Base-by-base conservation (phyloP, 441 rosid genomes). In the Codiaeum variegatum region DNA sequence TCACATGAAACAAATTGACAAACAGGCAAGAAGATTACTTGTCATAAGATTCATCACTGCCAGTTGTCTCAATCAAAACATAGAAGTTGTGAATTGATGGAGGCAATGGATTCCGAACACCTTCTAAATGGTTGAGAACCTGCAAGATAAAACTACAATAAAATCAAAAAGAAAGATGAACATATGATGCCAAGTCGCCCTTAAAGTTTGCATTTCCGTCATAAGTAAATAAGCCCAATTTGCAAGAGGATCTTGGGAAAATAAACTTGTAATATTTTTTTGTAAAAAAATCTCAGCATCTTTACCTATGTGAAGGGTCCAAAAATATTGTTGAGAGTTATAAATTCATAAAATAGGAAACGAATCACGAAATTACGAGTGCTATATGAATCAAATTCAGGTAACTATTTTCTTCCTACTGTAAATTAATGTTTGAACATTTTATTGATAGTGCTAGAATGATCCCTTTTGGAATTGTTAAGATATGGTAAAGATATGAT, bases 41-140 rank as follows among this genome's bases (percentile, higher is more conserved):
- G 86, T 87, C 92, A 75, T 59, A 79, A 75, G 88, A 78, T 80
- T 91, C 97, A 76, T 87, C 83, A 66, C 89, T 91, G 78, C 97
- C 98, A 0, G 91, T 88, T 54, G 92, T 92, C 87, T 92, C 99
- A 64, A 95, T 91, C 83, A 95, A 77, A 78, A 95, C 84, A 72
- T 92, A 95, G 72, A 95, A 95, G 66, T 90, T 88, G 86, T 93
- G 90, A 62, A 76, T 62, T 65, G 91, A 76, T 51, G 96, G 76
- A 71, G 90, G 85, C 77, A 94, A 76, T 31, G 98, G 98, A 86
- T 92, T 88, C 77, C 95, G 91, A 71, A 77, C 92, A 81, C 96
- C 97, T 32, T 92, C 96, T 83, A 91, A 75, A 80, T 91, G 88
- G 79, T 81, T 83, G 51, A 92, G 79, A 71, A 88, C 96, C 99